Conservation (phyloP, 176 grass and related monocot genomes). For the Neostapfia colusana region DNA sequence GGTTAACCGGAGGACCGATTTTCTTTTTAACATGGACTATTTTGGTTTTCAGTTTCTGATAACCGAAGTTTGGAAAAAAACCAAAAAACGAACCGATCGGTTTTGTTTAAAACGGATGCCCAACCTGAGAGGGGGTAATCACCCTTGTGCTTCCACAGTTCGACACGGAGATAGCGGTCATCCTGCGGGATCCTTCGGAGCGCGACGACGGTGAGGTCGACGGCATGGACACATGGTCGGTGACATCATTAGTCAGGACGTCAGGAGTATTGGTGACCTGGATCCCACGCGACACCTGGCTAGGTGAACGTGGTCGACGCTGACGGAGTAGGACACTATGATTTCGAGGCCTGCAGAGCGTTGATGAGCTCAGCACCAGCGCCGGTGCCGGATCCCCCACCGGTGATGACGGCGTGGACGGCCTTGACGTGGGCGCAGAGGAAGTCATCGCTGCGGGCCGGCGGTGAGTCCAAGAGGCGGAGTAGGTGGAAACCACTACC, state of each 20-base stretch:
- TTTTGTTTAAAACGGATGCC: no score
- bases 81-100: no score
- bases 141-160: conserved; percentile 48
- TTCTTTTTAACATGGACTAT: no score
- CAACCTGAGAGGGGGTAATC: no score
- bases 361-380: conserved; percentile 66
- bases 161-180: conserved; percentile 63
- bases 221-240: conserved; percentile 81
- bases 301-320: conserved; percentile 82
- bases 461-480: conserved; percentile 62
- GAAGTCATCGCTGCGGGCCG: conserved; percentile 41
- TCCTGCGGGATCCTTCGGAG: conserved; percentile 57
- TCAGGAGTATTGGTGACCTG: conserved; percentile 89
- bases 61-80: no score
- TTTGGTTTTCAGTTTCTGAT: no score
- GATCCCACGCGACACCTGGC: conserved; percentile 64
- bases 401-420: conserved; percentile 64
- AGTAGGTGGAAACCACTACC: conserved; percentile 58
- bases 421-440: conserved; percentile 56
- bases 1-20: no score
- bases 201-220: conserved; percentile 66
- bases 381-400: conserved; percentile 30
- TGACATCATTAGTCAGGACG: conserved; percentile 92
- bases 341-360: conserved; percentile 73
- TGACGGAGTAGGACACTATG: conserved; percentile 71